These are phyloP conservation scores for Plasmodium yoelii DNA, from an alignment of 169 alveolate genomes.

Conservation along the genomic window DNA sequence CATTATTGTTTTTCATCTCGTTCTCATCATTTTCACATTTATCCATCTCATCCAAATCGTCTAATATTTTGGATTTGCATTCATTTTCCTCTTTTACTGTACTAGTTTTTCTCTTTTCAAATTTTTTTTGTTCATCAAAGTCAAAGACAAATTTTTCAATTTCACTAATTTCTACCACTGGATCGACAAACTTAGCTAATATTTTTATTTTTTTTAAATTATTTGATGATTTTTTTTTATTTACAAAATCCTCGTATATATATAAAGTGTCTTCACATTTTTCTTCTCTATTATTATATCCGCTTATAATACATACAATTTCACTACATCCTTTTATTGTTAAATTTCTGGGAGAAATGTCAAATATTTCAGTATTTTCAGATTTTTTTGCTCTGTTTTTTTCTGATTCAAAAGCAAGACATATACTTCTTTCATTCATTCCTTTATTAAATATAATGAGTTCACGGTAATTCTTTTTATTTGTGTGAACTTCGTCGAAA, in stretches of 20 bases:
- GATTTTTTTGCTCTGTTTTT: conserved; percentile 33
- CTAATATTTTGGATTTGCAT: background rate
- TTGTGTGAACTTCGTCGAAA: conserved; percentile 36
- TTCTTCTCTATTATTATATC: conserved; percentile 43
- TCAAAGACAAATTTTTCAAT: conserved; percentile 27
- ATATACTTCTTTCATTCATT: conserved; percentile 32
- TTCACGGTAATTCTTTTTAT: conserved; percentile 48
- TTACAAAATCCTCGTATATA: conserved; percentile 33
- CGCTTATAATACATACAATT: conserved; percentile 49
- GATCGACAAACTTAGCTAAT: conserved; percentile 46
- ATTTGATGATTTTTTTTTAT: conserved; percentile 27
- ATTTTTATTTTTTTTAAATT: conserved; percentile 63
- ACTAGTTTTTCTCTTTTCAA: background rate
- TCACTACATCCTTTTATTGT: conserved; percentile 45
- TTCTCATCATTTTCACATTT: background rate
- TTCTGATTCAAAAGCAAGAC: conserved; percentile 57
- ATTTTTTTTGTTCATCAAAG: conserved; percentile 19
- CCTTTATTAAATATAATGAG: conserved; percentile 59
- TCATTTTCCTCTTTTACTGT: conserved; percentile 1
- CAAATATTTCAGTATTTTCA: conserved; percentile 40
- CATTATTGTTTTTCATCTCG: background rate
- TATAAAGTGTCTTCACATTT: conserved; percentile 61
- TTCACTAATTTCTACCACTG: conserved; percentile 53
- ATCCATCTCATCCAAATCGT: background rate
- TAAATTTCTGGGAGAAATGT: conserved; percentile 38